These are phyloP conservation scores for Mollisiaceae sp. DNA, from an alignment of 2,329 filamentous ascomycete genomes.

Conservation along the genomic window DNA sequence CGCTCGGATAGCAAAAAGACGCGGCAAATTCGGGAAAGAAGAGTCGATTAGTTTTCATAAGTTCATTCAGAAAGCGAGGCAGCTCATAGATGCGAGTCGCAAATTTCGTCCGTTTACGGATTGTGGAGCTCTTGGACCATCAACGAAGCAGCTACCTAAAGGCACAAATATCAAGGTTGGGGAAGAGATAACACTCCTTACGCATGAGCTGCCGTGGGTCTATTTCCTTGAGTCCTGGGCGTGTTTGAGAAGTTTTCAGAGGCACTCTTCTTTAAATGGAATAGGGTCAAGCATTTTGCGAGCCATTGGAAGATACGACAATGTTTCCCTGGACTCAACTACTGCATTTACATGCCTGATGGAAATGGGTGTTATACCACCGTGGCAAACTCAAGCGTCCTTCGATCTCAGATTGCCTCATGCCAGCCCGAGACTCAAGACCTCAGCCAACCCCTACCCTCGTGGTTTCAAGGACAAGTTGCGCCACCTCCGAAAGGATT, in stretches of 20 bases:
- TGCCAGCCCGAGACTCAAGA: constrained; percentile 42
- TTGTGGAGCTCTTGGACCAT: constrained; percentile 54
- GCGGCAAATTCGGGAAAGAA: background rate
- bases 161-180: constrained; percentile 17
- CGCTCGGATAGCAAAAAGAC: constrained; percentile 23
- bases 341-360: constrained; percentile 72
- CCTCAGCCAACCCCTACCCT: background rate
- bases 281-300: constrained; percentile 69
- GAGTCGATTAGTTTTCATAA: constrained; percentile 21
- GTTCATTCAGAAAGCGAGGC: constrained; percentile 57
- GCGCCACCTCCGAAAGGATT: constrained; percentile 60
- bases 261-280: constrained; percentile 59
- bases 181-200: constrained; percentile 21
- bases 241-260: constrained; percentile 58
- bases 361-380: constrained; percentile 73
- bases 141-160: constrained; percentile 26
- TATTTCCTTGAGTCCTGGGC: constrained; percentile 74
- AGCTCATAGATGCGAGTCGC: constrained; percentile 58
- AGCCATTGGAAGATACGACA: constrained; percentile 63
- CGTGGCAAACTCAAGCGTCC: constrained; percentile 71
- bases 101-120: constrained; percentile 53
- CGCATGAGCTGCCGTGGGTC: constrained; percentile 46
- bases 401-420: constrained; percentile 64
- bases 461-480: constrained; percentile 50
- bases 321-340: constrained; percentile 49